Evolutionary conservation across 148 eudicot genomes (phyloP).

Genomic region (Silene conica): DNA sequence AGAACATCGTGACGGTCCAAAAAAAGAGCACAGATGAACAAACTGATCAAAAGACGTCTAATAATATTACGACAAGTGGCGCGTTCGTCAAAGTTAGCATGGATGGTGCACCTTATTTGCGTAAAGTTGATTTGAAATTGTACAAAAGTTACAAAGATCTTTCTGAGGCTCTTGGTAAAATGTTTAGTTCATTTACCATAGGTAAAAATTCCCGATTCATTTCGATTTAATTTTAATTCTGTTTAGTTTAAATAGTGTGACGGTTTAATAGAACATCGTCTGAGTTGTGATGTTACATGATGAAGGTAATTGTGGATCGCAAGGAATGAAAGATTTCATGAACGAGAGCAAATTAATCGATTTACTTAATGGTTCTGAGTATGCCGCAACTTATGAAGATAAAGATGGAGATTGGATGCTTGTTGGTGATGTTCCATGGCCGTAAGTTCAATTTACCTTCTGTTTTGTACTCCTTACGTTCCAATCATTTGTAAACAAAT

Average conservation of each 20-base stretch:
- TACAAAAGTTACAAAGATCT: constrained; percentile 50
- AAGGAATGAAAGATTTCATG: constrained; percentile 39
- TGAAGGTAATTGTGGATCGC: constrained; percentile 39
- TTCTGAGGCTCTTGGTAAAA: constrained; percentile 50
- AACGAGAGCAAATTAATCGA: constrained; percentile 46
- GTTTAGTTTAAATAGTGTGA: too few species aligned
- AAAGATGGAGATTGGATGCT: constrained; percentile 71
- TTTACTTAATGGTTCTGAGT: constrained; percentile 47
- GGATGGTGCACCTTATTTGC: constrained; percentile 64
- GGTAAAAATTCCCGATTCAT: constrained; percentile 24
- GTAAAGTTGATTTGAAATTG: constrained; percentile 56
- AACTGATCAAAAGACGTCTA: constrained; percentile 25
- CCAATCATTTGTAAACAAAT: too few species aligned
- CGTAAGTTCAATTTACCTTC: constrained; percentile 31
- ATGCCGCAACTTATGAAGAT: constrained; percentile 53
- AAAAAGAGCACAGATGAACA: constrained; percentile 32
- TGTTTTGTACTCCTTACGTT: too few species aligned
- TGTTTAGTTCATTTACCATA: constrained; percentile 60
- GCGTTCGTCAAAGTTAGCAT: constrained; percentile 51
- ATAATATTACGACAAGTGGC: constrained; percentile 7
- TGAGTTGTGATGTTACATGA: background rate
- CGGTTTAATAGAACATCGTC: too few species aligned
- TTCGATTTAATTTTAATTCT: background rate
- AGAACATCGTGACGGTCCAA: constrained; percentile 42
- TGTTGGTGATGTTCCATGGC: constrained; percentile 62